phyloP scores from a whole-genome alignment of 2,329 filamentous ascomycete genomes.

The Teratosphaeria gauchensis region DNA sequence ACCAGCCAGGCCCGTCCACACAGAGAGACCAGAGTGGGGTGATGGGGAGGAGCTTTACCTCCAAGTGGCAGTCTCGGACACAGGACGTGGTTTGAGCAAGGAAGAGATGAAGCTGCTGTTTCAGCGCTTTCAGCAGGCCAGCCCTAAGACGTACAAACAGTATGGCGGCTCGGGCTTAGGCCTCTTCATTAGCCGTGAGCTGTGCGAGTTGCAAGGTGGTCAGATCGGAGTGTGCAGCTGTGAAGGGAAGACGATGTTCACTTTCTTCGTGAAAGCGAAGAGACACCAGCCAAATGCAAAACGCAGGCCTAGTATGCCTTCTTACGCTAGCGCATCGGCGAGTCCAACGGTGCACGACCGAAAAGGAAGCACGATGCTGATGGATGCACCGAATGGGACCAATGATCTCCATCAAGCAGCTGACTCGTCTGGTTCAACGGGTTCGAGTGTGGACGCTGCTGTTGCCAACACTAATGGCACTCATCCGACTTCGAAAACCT shows the following conservation, averaged over 20 bases:
- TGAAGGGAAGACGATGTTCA: constrained; percentile 34
- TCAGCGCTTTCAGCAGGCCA: constrained; percentile 31
- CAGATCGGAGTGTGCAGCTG: constrained; percentile 36
- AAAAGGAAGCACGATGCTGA: constrained; percentile 9
- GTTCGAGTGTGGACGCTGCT: background rate
- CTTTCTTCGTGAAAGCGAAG: constrained; percentile 34
- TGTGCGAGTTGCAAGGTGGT: constrained; percentile 34
- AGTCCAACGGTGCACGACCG: constrained; percentile 16
- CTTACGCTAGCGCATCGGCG: constrained; percentile 15
- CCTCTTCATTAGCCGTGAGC: constrained; percentile 37
- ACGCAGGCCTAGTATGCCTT: background rate
- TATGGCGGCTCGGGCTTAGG: constrained; percentile 38
- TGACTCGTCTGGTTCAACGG: background rate
- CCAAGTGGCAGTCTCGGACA: constrained; percentile 35
- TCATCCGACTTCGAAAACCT: background rate
- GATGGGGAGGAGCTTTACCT: constrained; percentile 29
- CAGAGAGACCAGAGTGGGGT: constrained; percentile 23
- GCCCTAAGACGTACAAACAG: constrained; percentile 26
- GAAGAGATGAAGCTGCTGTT: constrained; percentile 34
- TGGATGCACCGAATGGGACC: background rate
- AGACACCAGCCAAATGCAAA: constrained; percentile 6
- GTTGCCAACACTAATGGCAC: background rate
- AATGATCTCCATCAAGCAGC: background rate
- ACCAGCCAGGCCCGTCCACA: constrained; percentile 12
- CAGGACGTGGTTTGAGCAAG: constrained; percentile 30